Evolutionary conservation across 768 basidiomycete species (phyloP).

Genomic region (Suillus spraguei): DNA sequence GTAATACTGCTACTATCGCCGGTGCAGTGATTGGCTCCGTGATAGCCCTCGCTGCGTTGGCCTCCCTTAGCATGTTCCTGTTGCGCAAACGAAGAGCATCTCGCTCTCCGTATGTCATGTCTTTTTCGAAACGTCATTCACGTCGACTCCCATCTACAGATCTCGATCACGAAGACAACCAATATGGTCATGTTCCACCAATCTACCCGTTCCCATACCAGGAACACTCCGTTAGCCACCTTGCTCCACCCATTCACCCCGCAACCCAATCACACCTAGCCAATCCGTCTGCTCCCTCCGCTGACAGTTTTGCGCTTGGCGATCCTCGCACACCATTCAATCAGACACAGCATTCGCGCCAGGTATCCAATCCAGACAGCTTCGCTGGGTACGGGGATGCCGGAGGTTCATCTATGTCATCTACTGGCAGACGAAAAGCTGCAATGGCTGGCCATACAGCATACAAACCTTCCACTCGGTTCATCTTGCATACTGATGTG

Average conservation of each 20-base stretch:
- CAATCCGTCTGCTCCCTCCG: constrained; percentile 18
- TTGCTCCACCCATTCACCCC: constrained; percentile 18
- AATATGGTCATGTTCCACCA: constrained; percentile 35
- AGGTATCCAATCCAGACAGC: constrained; percentile 25
- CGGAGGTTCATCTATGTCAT: constrained; percentile 29
- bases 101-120: constrained; percentile 32
- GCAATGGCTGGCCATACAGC: constrained; percentile 48
- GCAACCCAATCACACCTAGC: constrained; percentile 8
- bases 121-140: constrained; percentile 28
- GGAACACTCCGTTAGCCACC: constrained; percentile 20
- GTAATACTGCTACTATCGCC: constrained; percentile 49
- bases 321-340: constrained; percentile 7
- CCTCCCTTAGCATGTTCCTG: constrained; percentile 55
- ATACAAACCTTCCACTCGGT: constrained; percentile 50
- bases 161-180: constrained; percentile 29
- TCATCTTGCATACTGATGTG: constrained; percentile 69
- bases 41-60: constrained; percentile 52
- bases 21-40: constrained; percentile 53
- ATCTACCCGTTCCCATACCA: constrained; percentile 37
- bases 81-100: constrained; percentile 34
- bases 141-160: constrained; percentile 42
- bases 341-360: constrained; percentile 19
- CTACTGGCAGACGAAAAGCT: constrained; percentile 54
- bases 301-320: not conserved
- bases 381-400: constrained; percentile 23